phyloP scores from a whole-genome alignment of 1,284 basidiomycete species.

The Apiotrichum domesticum region DNA sequence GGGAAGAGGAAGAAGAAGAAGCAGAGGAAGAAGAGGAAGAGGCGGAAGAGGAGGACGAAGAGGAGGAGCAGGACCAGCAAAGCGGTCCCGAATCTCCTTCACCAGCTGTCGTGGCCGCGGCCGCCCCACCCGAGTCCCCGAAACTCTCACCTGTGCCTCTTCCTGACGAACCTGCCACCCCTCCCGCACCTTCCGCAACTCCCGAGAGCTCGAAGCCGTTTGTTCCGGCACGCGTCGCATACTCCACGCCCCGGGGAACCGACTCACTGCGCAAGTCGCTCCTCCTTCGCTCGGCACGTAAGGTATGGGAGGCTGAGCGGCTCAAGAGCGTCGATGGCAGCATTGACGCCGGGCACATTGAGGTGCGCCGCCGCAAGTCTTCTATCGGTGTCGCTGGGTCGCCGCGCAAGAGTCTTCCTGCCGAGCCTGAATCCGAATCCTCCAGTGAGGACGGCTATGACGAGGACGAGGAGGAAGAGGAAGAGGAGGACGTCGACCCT shows the following conservation, averaged over 20 bases:
- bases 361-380: constrained; percentile 29
- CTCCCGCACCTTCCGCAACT: background rate
- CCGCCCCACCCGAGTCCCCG: background rate
- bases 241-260: constrained; percentile 28
- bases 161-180: background rate
- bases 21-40: constrained; percentile 2
- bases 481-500: constrained; percentile 11
- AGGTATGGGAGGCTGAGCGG: constrained; percentile 35
- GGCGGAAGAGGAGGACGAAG: background rate
- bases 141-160: background rate
- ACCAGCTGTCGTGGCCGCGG: background rate
- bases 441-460: constrained; percentile 10
- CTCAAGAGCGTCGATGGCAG: constrained; percentile 31
- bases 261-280: constrained; percentile 38
- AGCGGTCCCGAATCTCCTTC: too few relatives aligned
- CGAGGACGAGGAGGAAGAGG: constrained; percentile 9
- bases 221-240: constrained; percentile 28
- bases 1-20: constrained; percentile 1
- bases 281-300: constrained; percentile 39
- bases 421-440: constrained; percentile 8
- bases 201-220: background rate
- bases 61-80: background rate
- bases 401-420: constrained; percentile 22
- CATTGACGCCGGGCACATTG: constrained; percentile 28
- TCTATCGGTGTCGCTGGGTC: constrained; percentile 11